These are phyloP conservation scores for Cardamine resedifolia DNA, from an alignment of 345 rosid genomes.

Conservation along the genomic window DNA sequence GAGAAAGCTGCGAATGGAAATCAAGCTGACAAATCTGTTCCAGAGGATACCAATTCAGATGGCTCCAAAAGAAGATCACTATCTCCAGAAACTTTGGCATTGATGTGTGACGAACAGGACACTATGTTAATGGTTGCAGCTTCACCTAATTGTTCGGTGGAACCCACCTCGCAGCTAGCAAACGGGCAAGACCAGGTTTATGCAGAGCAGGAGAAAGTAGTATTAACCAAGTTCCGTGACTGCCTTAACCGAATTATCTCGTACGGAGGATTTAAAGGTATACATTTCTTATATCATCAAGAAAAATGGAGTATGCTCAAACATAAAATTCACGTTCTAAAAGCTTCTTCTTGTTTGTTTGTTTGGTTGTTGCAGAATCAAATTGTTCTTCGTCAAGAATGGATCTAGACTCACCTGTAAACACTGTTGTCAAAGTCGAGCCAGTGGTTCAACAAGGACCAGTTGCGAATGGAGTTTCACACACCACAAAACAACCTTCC, in stretches of 20 bases:
- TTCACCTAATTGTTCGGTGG: conserved; percentile 67
- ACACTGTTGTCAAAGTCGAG: conserved; percentile 18
- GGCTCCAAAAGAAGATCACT: conserved; percentile 66
- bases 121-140: conserved; percentile 71
- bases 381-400: conserved; percentile 34
- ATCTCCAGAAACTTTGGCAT: conserved; percentile 94
- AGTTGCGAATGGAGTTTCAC: conserved; percentile 33
- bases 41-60: conserved; percentile 53
- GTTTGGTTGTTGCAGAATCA: conserved; percentile 37
- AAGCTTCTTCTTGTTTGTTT: conserved; percentile 5
- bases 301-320: neutral
- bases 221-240: conserved; percentile 79
- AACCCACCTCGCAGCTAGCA: conserved; percentile 52
- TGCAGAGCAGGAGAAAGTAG: conserved; percentile 79
- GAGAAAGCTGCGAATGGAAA: conserved; percentile 56
- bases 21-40: conserved; percentile 48
- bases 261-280: conserved; percentile 79
- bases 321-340: conserved; percentile 15
- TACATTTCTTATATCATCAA: conserved; percentile 2
- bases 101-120: conserved; percentile 99
- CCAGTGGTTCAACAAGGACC: conserved; percentile 33
- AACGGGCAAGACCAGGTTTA: conserved; percentile 58
- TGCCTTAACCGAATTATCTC: conserved; percentile 84
- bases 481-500: conserved; percentile 25
- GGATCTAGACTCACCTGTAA: conserved; percentile 28